Evolutionary conservation across 106 monocot species (phyloP).

Genomic region (Chionographis japonica): DNA sequence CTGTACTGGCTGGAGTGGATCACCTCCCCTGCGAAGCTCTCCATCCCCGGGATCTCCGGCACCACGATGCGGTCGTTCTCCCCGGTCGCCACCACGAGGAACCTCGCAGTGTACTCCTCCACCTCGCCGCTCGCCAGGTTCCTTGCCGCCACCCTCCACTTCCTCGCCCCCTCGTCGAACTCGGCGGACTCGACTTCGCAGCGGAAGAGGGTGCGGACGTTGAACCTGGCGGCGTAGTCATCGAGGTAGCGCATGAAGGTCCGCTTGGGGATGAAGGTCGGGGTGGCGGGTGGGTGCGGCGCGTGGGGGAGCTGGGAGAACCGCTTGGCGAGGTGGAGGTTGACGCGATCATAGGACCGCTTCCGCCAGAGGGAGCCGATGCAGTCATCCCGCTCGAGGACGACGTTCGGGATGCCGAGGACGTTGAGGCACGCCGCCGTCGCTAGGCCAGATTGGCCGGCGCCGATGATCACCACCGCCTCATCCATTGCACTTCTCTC

Average conservation of each 20-base stretch:
- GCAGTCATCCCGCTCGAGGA: slow-evolving; percentile 42
- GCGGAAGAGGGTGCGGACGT: not conserved
- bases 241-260: slow-evolving; percentile 42
- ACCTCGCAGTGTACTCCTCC: too few relatives aligned
- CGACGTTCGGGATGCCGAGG: slow-evolving; percentile 12
- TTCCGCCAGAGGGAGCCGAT: slow-evolving; percentile 35
- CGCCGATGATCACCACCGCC: slow-evolving; percentile 35
- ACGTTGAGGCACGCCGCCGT: slow-evolving; percentile 29
- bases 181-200: slow-evolving; percentile 24
- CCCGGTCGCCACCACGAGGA: too few relatives aligned
- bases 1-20: too few relatives aligned
- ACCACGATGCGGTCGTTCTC: too few relatives aligned
- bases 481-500: too few relatives aligned
- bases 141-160: slow-evolving; percentile 8
- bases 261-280: slow-evolving; percentile 31
- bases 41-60: too few relatives aligned
- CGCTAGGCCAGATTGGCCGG: slow-evolving; percentile 48
- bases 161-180: slow-evolving; percentile 10
- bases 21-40: too few relatives aligned
- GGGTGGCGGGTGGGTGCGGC: slow-evolving; percentile 14
- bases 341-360: slow-evolving; percentile 35
- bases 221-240: slow-evolving; percentile 22
- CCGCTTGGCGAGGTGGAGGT: slow-evolving; percentile 33
- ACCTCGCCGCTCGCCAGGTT: too few relatives aligned
- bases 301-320: slow-evolving; percentile 21